Percentiles rank a stretch among this genome's conserved stretches.
Evolutionary conservation across 768 basidiomycete species (phyloP).

Genomic region (Hygrocybe coccinea): DNA sequence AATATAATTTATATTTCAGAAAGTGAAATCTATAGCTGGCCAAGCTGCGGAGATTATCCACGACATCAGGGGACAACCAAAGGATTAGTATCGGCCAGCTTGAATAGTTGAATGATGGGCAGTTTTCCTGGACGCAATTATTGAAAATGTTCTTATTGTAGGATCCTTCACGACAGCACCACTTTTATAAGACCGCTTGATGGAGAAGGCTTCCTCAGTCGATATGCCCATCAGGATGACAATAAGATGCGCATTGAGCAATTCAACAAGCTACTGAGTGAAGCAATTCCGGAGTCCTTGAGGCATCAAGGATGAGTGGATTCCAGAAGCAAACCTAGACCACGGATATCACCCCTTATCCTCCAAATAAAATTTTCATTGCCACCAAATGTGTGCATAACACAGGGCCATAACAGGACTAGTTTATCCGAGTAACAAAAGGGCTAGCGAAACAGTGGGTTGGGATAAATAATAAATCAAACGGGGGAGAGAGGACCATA

Average conservation of each 20-base stretch:
- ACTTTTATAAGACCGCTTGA: neutral
- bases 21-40: constrained; percentile 8
- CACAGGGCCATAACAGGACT: neutral
- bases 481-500: too few relatives aligned
- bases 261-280: too few relatives aligned
- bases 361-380: too few relatives aligned
- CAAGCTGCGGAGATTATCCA: constrained; percentile 1
- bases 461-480: too few relatives aligned
- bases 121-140: neutral
- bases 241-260: neutral
- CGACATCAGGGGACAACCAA: constrained; percentile 6
- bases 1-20: constrained; percentile 2
- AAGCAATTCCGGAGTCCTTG: too few relatives aligned
- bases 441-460: neutral
- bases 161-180: neutral
- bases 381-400: neutral
- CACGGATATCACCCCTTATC: too few relatives aligned
- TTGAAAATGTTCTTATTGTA: neutral
- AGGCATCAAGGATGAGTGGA: too few relatives aligned
- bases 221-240: neutral
- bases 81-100: constrained; percentile 4
- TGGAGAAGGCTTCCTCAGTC: neutral
- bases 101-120: neutral
- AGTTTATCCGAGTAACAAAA: neutral
- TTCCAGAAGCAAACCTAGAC: too few relatives aligned